Evolutionary conservation across 176 grass and related monocot genomes (phyloP).

Genomic region (Metroxylon sagu): DNA sequence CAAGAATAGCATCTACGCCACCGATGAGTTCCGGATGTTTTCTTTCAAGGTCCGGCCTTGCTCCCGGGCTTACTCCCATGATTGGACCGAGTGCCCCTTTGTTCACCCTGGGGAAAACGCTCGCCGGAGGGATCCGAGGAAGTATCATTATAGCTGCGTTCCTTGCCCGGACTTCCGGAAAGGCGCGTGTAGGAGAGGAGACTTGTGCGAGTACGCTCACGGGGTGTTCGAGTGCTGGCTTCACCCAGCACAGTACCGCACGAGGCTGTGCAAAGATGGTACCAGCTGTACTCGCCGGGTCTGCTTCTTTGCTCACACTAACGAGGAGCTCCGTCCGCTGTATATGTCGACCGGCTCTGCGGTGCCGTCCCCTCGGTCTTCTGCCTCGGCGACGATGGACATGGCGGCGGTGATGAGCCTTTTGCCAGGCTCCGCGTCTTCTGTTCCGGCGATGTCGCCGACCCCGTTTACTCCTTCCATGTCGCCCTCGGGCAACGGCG

Average conservation of each 20-base stretch:
- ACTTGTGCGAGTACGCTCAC: slow-evolving; percentile 16
- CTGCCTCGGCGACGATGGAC: slow-evolving; percentile 37
- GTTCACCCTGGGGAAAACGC: slow-evolving; percentile 17
- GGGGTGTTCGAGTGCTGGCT: slow-evolving; percentile 22
- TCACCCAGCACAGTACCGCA: slow-evolving; percentile 20
- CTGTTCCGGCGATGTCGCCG: slow-evolving; percentile 24
- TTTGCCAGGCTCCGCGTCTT: slow-evolving; percentile 56
- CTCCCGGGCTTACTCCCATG: slow-evolving; percentile 10
- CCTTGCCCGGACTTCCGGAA: slow-evolving; percentile 17
- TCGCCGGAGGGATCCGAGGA: slow-evolving; percentile 9
- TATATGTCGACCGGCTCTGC: slow-evolving; percentile 46
- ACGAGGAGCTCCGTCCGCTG: slow-evolving; percentile 69
- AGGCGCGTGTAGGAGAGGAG: slow-evolving; percentile 1
- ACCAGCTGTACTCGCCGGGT: slow-evolving; percentile 60
- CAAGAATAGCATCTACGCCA: slow-evolving; percentile 6
- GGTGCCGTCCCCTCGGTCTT: slow-evolving; percentile 57
- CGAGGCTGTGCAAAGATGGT: slow-evolving; percentile 65
- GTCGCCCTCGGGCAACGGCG: slow-evolving; percentile 8
- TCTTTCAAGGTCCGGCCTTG: slow-evolving; percentile 14
- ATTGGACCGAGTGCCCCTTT: slow-evolving; percentile 20
- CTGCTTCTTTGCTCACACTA: slow-evolving; percentile 81
- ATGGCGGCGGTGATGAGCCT: slow-evolving; percentile 61
- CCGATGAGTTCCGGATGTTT: slow-evolving; percentile 20
- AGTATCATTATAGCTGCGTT: slow-evolving; percentile 16
- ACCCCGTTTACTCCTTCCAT: slow-evolving; percentile 24